Evolutionary conservation across 106 monocot species (phyloP), one percentile per base, ranked within the genome.

Genomic region (Acorus gramineus): DNA sequence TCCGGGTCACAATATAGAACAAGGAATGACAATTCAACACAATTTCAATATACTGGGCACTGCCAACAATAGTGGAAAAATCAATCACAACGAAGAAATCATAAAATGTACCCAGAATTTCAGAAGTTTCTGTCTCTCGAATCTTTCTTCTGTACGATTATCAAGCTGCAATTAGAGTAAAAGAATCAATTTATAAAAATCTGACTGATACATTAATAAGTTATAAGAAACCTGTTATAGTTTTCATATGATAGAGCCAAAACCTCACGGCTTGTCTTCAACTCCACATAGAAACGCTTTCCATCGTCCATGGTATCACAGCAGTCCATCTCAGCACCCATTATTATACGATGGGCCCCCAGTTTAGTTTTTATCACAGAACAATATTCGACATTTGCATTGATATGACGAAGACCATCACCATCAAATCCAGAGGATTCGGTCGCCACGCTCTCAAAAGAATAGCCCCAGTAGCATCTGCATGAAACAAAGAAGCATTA

Each of bases 241-340:
- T 10, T 61, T 10, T n/a, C 7, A 50, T 28, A 7, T 28, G 43
- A 63, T 48, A 54, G 8, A 47, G 56, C 43, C 42, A 55, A 60
- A 59, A 84, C 96, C 92, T 98, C 88, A 46, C 92, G 73, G 64
- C 76, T 81, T 63, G 92, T 98, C 76, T 98, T 92, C 68, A 98
- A 75, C 73, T 98, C 92, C 4, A 98, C 68, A 69, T 92, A 98
- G 69, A 92, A 92, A 55, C 81, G 80, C 64, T 73, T 83, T n/a
- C 92, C 92, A 78, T 77, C 85, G 74, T 88, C 88, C 69, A 71
- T 78, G 71, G 80, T 56, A 80, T 98, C 98, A 70, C 98, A 98
- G 61, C 92, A 92, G 61, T 98, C 98, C 98, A 98, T 98, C 81
- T 98, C 98, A 65, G 92, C 92, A 65, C 98, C 98, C 98, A 98